Conservation (phyloP, 805 yeast genomes). For the Wickerhamomyces sydowiorum region DNA sequence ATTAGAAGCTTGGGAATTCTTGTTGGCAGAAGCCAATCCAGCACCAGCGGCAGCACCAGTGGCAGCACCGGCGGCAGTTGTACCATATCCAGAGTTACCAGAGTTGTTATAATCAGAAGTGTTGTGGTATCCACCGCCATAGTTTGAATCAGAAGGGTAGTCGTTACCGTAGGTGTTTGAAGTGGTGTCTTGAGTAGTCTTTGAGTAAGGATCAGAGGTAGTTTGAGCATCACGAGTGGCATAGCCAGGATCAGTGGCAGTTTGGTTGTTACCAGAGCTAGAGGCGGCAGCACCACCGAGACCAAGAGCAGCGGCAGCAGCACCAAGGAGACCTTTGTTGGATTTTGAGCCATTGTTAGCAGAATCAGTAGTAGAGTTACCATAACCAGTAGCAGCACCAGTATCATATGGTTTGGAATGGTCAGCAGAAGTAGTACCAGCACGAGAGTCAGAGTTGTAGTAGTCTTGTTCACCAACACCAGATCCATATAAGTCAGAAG, state of each 20-base stretch:
- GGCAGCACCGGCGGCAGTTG: neutral
- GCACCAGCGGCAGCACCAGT: neutral
- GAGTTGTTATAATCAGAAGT: no score
- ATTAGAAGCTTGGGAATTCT: neutral
- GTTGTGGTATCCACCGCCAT: no score
- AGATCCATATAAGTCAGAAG: neutral
- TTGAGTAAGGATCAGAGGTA: neutral
- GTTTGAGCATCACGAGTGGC: neutral
- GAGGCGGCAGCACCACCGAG: conserved; percentile 5
- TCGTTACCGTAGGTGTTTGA: neutral
- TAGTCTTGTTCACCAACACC: neutral
- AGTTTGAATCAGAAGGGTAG: neutral
- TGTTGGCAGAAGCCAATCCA: neutral
- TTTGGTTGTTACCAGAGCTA: neutral
- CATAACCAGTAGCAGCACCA: neutral
- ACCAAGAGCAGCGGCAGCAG: conserved; percentile 9
- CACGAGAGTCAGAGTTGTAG: neutral
- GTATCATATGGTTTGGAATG: neutral
- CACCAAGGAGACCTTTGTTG: neutral
- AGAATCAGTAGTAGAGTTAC: conserved; percentile 2
- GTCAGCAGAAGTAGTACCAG: neutral
- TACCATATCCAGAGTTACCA: neutral
- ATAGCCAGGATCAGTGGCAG: no score
- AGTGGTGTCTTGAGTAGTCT: neutral
- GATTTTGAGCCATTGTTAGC: neutral